These are phyloP conservation scores for Fusarium caatingaense DNA, from an alignment of 2,329 filamentous ascomycete species.

Conservation along the genomic window DNA sequence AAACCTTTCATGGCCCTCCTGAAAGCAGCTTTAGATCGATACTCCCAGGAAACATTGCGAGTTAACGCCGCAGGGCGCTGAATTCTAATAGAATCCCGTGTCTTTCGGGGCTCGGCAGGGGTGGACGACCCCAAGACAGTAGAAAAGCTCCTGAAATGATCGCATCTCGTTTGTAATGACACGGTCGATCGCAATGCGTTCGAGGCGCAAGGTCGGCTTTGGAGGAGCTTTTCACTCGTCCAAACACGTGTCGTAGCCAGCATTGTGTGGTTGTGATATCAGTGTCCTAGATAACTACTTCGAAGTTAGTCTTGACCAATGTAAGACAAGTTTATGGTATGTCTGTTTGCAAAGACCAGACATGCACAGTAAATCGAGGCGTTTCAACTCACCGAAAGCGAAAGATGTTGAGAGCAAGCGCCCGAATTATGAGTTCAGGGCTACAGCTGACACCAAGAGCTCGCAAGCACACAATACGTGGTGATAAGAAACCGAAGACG, in stretches of 20 bases:
- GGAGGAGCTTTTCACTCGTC: slow-evolving; percentile 46
- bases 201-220: slow-evolving; percentile 25
- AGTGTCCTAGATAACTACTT: background rate
- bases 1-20: slow-evolving; percentile 56
- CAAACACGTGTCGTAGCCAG: slow-evolving; percentile 45
- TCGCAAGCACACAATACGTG: slow-evolving; percentile 6
- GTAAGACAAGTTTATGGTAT: background rate
- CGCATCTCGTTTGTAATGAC: slow-evolving; percentile 32
- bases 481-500: background rate
- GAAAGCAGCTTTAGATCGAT: slow-evolving; percentile 52
- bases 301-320: slow-evolving; percentile 1
- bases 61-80: slow-evolving; percentile 60
- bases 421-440: slow-evolving; percentile 9
- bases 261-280: slow-evolving; percentile 32
- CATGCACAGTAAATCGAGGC: background rate
- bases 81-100: slow-evolving; percentile 57
- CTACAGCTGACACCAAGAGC: slow-evolving; percentile 9
- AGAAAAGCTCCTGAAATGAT: slow-evolving; percentile 58
- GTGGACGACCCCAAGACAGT: slow-evolving; percentile 61
- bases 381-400: slow-evolving; percentile 20
- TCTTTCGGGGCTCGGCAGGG: slow-evolving; percentile 56
- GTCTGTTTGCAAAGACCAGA: background rate
- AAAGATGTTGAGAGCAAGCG: slow-evolving; percentile 14
- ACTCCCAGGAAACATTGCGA: slow-evolving; percentile 60
- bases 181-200: slow-evolving; percentile 26